Evolutionary conservation across 345 rosid species (phyloP).

Genomic region (Pugionium dolabratum): DNA sequence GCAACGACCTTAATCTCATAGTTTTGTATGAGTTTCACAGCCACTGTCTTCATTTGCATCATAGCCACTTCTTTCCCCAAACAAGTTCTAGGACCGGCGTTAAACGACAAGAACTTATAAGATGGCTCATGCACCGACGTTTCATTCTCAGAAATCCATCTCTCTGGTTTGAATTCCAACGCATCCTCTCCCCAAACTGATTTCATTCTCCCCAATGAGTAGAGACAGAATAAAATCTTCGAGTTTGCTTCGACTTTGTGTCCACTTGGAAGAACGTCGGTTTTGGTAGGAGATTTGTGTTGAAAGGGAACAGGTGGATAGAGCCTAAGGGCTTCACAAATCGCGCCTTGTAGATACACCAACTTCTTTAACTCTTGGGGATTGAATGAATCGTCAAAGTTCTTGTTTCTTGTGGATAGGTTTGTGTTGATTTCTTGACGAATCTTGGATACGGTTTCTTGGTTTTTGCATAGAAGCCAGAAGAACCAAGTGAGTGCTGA

Average conservation of each 20-base stretch:
- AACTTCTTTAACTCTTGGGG: constrained; percentile 29
- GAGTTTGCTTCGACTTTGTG: constrained; percentile 35
- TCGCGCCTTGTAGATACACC: constrained; percentile 49
- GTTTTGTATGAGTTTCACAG: constrained; percentile 43
- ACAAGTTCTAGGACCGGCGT: constrained; percentile 69
- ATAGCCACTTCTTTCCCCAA: constrained; percentile 62
- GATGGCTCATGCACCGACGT: constrained; percentile 45
- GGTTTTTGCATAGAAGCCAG: constrained; percentile 46
- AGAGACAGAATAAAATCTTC: constrained; percentile 38
- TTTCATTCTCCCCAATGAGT: constrained; percentile 48
- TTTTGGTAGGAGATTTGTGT: constrained; percentile 38
- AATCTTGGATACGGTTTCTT: constrained; percentile 38
- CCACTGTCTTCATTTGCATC: constrained; percentile 55
- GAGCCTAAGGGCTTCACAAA: constrained; percentile 49
- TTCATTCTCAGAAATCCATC: constrained; percentile 47
- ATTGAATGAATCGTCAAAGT: constrained; percentile 18
- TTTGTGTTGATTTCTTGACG: constrained; percentile 39
- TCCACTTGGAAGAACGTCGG: constrained; percentile 54
- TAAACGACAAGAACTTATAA: constrained; percentile 58
- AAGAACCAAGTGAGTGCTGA: constrained; percentile 54
- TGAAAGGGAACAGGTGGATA: constrained; percentile 51
- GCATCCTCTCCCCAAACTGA: constrained; percentile 53
- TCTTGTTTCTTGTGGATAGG: constrained; percentile 8
- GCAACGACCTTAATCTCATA: constrained; percentile 47
- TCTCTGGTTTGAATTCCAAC: constrained; percentile 46